Evolutionary conservation across 2,329 filamentous ascomycete genomes (phyloP), one percentile per base, ranked within the genome.

Genomic region (Fusarium sp.): DNA sequence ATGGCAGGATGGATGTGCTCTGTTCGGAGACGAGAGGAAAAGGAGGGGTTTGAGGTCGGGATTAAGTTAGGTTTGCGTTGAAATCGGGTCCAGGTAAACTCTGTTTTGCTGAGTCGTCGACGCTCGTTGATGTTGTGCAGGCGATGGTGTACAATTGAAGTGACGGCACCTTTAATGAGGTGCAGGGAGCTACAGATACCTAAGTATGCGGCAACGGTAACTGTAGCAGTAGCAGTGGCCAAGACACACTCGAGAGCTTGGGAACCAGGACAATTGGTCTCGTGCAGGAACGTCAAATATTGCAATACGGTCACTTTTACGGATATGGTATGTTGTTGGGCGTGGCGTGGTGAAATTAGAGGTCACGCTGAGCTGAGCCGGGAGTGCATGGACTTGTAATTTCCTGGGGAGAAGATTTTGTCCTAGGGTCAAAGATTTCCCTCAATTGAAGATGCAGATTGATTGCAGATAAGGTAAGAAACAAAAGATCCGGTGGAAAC

Each of bases 361-460:
- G 72, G 72, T 75, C 72, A 74, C 68, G 57, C 62, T 74, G 72
- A 48, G 51, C 68, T 55, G 67, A 54, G 51, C 67, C 67, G 35
- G 59, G 59, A 48, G 71, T 45, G 72, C 71, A 69, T 72, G 63
- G 72, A 60, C 71, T 70, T 63, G 71, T 69, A 74, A 74, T 74
- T 74, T 74, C 71, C 71, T 66, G 44, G 42, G 18, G 38, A 38
- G 33, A 39, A 13, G 35, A 44, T 41, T 59, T 35, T 44, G 41
- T 24, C 22, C 49, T 31, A 18, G 55, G 41, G 58, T 67, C 39
- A 49, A 41, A 54, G 52, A 63, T 63, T 66, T 70, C 55, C 47
- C 47, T 48, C 36, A 38, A 47, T 54, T 44, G 44, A 38, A 39
- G 56, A 33, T 41, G 36, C 41, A 31, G 26, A 18, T 47, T 35